phyloP scores from a whole-genome alignment of 352 stramenopile genomes.

The Phytophthora ohioensis region DNA sequence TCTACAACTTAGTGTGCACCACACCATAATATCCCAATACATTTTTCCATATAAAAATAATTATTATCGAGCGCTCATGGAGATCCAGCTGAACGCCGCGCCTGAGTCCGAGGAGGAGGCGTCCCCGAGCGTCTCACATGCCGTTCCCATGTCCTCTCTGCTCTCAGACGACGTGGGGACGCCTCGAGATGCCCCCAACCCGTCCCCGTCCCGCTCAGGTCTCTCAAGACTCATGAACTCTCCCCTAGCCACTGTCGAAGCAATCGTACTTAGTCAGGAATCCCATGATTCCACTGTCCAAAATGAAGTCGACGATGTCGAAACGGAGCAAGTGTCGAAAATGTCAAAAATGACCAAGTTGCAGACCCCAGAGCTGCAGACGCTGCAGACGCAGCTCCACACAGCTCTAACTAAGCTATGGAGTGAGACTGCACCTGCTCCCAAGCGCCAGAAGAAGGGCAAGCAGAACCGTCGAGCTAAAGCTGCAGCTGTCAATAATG shows the following conservation, averaged over 20 bases:
- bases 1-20: neutral
- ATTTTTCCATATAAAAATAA: neutral
- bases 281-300: neutral
- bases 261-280: slow-evolving; percentile 21
- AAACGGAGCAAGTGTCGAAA: slow-evolving; percentile 26
- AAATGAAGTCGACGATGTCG: slow-evolving; percentile 30
- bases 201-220: slow-evolving; percentile 23
- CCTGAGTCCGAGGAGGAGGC: neutral
- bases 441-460: slow-evolving; percentile 77
- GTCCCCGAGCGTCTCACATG: neutral
- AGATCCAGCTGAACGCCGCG: slow-evolving; percentile 9
- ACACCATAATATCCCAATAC: neutral
- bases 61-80: neutral
- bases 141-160: slow-evolving; percentile 49
- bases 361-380: slow-evolving; percentile 47
- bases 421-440: slow-evolving; percentile 34
- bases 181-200: slow-evolving; percentile 5
- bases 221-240: slow-evolving; percentile 79
- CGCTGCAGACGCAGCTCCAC: slow-evolving; percentile 56
- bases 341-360: slow-evolving; percentile 28
- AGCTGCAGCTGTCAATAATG: slow-evolving; percentile 15
- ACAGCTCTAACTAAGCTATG: slow-evolving; percentile 45
- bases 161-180: slow-evolving; percentile 48
- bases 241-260: slow-evolving; percentile 43
- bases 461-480: slow-evolving; percentile 48